A percentile compares a stretch with the other conserved stretches of the same genome.
These are phyloP conservation scores for Cytospora mali DNA, from an alignment of 2,329 filamentous ascomycete species.

Conservation along the genomic window DNA sequence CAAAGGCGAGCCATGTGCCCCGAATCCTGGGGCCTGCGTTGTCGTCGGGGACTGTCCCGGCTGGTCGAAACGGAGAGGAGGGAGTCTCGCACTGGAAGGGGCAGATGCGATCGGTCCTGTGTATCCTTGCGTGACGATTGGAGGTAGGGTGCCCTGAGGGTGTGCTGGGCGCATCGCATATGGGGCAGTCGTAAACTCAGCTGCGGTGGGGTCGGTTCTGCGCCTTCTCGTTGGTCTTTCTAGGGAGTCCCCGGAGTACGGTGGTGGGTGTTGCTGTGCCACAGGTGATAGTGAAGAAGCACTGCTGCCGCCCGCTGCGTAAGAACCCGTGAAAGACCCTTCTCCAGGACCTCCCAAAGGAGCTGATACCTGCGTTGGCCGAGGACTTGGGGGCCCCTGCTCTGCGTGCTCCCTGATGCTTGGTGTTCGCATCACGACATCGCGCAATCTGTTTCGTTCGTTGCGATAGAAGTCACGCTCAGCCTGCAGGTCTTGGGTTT, in stretches of 20 bases:
- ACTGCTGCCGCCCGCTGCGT: slow-evolving; percentile 21
- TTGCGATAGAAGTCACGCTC: slow-evolving; percentile 74
- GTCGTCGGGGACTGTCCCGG: slow-evolving; percentile 34
- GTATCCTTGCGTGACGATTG: slow-evolving; percentile 37
- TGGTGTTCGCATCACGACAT: slow-evolving; percentile 64
- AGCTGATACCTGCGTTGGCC: slow-evolving; percentile 32
- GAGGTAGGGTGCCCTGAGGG: slow-evolving; percentile 44
- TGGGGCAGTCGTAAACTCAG: slow-evolving; percentile 39
- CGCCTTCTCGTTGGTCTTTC: slow-evolving; percentile 52
- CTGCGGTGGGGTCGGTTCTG: slow-evolving; percentile 43
- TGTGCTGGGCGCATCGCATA: slow-evolving; percentile 41
- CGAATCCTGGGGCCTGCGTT: slow-evolving; percentile 24
- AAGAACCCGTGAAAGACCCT: slow-evolving; percentile 21
- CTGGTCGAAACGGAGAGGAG: slow-evolving; percentile 53
- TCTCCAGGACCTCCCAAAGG: slow-evolving; percentile 24
- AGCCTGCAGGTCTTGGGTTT: slow-evolving; percentile 55
- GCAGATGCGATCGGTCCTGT: slow-evolving; percentile 16
- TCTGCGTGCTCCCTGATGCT: slow-evolving; percentile 56
- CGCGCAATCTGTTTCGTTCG: slow-evolving; percentile 72
- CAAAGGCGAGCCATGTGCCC: slow-evolving; percentile 17
- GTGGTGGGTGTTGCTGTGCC: slow-evolving; percentile 30
- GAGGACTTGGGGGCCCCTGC: slow-evolving; percentile 55
- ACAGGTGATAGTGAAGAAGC: slow-evolving; percentile 34
- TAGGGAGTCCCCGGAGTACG: slow-evolving; percentile 37
- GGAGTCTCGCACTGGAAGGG: slow-evolving; percentile 47